These are phyloP conservation scores for Tricladium varicosporioides DNA, from an alignment of 2,329 filamentous ascomycete species.

Conservation along the genomic window DNA sequence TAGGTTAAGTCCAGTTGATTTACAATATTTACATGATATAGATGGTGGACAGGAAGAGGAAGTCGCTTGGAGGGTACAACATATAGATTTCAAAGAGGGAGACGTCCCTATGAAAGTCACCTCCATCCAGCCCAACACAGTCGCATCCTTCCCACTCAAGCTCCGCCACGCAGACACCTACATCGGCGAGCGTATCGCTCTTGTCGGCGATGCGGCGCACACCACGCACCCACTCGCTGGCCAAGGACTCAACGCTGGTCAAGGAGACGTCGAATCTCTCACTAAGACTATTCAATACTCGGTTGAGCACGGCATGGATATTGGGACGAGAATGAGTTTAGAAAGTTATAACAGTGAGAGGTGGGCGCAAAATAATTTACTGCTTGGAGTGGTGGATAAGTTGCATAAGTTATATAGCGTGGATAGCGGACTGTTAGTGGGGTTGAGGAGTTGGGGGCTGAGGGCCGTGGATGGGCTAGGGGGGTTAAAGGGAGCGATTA, in stretches of 20 bases:
- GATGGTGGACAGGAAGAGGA: conserved; percentile 65
- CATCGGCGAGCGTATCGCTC: conserved; percentile 81
- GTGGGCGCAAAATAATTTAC: conserved; percentile 76
- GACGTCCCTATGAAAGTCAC: conserved; percentile 64
- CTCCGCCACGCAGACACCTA: conserved; percentile 95
- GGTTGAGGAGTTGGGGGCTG: conserved; percentile 74
- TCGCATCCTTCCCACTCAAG: conserved; percentile 88
- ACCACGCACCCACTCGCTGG: conserved; percentile 93
- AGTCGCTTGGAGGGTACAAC: conserved; percentile 75
- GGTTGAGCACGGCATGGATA: conserved; percentile 80
- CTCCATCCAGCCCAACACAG: conserved; percentile 71
- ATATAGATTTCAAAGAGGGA: conserved; percentile 56
- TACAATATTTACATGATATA: conserved; percentile 76
- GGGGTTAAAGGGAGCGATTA: conserved; percentile 79
- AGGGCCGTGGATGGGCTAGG: conserved; percentile 71
- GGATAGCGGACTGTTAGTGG: conserved; percentile 74
- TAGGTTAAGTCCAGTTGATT: conserved; percentile 73
- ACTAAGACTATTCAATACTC: conserved; percentile 72
- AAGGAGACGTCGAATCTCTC: conserved; percentile 82
- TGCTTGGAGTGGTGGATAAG: conserved; percentile 82
- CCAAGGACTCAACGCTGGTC: conserved; percentile 90
- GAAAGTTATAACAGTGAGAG: conserved; percentile 79
- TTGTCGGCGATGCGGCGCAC: conserved; percentile 93
- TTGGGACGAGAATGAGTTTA: conserved; percentile 74
- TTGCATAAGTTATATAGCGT: conserved; percentile 90